Evolutionary conservation across 768 basidiomycete genomes (phyloP).

Genomic region (Artomyces pyxidatus): DNA sequence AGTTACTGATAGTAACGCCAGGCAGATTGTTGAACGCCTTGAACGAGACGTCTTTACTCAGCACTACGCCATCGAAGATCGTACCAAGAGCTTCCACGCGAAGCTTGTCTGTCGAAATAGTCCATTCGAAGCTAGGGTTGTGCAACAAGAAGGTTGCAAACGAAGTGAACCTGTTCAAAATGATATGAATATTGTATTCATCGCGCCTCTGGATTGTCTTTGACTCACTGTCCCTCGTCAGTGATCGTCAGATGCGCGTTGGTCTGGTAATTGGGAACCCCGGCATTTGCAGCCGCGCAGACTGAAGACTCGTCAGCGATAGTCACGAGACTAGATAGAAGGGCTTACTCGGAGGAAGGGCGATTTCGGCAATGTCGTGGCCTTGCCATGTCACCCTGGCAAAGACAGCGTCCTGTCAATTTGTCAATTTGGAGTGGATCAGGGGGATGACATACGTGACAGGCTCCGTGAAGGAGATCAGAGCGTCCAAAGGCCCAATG

Average conservation of each 20-base stretch:
- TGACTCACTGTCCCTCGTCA: slow-evolving; percentile 38
- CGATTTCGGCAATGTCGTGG: slow-evolving; percentile 51
- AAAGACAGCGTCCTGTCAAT: not conserved
- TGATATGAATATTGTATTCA: not conserved
- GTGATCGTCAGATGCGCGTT: slow-evolving; percentile 49
- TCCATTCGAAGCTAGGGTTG: slow-evolving; percentile 59
- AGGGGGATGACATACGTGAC: slow-evolving; percentile 37
- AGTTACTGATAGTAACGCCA: slow-evolving; percentile 64
- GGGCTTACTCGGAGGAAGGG: slow-evolving; percentile 46
- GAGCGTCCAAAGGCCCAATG: slow-evolving; percentile 60
- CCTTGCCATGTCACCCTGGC: slow-evolving; percentile 57
- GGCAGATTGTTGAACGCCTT: slow-evolving; percentile 67
- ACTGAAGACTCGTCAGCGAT: slow-evolving; percentile 27
- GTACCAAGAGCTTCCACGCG: slow-evolving; percentile 60
- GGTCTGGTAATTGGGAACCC: slow-evolving; percentile 55
- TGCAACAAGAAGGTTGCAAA: slow-evolving; percentile 63
- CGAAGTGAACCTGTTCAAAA: slow-evolving; percentile 42
- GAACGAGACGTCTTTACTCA: slow-evolving; percentile 53
- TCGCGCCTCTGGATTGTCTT: no score
- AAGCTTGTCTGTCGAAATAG: slow-evolving; percentile 56
- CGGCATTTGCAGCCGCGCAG: slow-evolving; percentile 58
- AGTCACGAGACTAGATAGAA: no score
- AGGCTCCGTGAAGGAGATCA: slow-evolving; percentile 58
- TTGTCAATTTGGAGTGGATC: not conserved
- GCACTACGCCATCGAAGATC: slow-evolving; percentile 54